Base-by-base conservation (phyloP, 805 yeast species). In the Candida caryicola region DNA sequence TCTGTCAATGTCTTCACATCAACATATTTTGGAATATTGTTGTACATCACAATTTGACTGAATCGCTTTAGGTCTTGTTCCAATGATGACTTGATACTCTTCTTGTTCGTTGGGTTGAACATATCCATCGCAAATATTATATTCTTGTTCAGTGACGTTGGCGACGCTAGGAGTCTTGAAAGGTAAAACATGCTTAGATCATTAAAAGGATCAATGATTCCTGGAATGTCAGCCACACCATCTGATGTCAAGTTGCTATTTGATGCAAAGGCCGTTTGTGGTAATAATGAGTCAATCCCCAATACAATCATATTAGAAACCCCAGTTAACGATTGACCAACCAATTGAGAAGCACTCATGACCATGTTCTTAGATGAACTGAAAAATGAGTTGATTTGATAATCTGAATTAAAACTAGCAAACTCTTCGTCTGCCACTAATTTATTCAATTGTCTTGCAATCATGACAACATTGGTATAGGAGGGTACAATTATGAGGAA, bases 121-220 rank as follows among this genome's bases (percentile, higher is more conserved):
- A 35, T 29, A 18, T 50, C 41, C 23, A 44, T 32, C 3, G 39
- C 43, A 33, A 50, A 46, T 6, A 49, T 15, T 2, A 49, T 33
- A 23, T 43, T 63, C 33, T 51, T 59, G 25, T 39, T 52, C 36
- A 49, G 53, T 35, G 46, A 52, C 26, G 46, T 61, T 31, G 66
- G 23, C 12, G 40, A 33, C 7, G 39, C 14, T 10, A 33, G 17
- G 14, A 51, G 35, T 36, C 46, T 58, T 8, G 38, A 35, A 14
- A 54, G 23, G 33, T 52, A 58, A 14, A 50, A 46, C 12, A 31
- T 25, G 4, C 47, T 30, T 23, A 58, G 44, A 35, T 56, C 61
- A 17, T 36, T 43, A 17, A 38, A 28, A 12, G 61, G 57, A 23
- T 52, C 52, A 12, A 41, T 36, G 2, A 57, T 42, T 13, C 59